Percentiles rank a stretch among this genome's conserved stretches.
phyloP scores from a whole-genome alignment of 441 rosid genomes.

The Populus hybrid region DNA sequence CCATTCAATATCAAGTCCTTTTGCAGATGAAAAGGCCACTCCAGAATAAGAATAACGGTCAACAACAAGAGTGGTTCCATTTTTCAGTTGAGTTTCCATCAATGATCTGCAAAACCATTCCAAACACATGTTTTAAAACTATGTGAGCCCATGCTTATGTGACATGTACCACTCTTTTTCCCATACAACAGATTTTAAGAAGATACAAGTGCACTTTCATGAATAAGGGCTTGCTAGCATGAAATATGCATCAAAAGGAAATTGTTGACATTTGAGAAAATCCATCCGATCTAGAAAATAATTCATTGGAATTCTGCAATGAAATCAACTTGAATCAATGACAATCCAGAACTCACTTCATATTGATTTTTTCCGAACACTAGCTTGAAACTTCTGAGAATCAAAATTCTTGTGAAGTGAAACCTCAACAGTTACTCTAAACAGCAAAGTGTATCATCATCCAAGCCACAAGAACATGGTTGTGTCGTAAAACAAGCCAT shows the following conservation, averaged over 20 bases:
- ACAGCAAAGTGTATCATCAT: no score
- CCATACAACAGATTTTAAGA: no score
- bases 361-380: neutral
- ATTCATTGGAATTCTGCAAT: neutral
- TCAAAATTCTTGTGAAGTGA: neutral
- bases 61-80: slow-evolving; percentile 77
- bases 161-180: neutral
- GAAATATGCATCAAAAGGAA: neutral
- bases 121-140: neutral
- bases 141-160: neutral
- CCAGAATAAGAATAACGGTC: slow-evolving; percentile 98
- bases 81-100: slow-evolving; percentile 76
- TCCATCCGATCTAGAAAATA: neutral
- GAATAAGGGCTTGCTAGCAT: neutral
- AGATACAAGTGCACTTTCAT: no score
- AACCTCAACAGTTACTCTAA: no score
- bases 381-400: neutral
- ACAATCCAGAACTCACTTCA: neutral
- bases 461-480: no score
- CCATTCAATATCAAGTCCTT: slow-evolving; percentile 86
- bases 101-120: slow-evolving; percentile 46
- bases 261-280: neutral
- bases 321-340: neutral
- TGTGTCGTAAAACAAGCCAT: no score
- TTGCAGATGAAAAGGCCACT: slow-evolving; percentile 91